phyloP scores from a whole-genome alignment of 2,329 filamentous ascomycete genomes.

The Cladosporium sp. region DNA sequence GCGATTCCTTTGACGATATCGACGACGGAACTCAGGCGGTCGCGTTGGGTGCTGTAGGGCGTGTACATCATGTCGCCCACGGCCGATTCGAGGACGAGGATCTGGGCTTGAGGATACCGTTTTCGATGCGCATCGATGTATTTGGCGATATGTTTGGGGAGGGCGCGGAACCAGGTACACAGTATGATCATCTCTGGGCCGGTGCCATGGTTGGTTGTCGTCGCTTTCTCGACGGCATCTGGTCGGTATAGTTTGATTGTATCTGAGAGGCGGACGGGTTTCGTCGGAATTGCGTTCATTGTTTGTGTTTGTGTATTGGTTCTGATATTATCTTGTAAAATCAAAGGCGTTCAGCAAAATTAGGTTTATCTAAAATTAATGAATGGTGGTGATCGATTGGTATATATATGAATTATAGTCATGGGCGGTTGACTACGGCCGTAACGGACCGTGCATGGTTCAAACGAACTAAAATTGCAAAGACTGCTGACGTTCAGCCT shows the following conservation, averaged over 20 bases:
- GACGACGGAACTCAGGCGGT: background rate
- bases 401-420: background rate
- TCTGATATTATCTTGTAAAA: background rate
- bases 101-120: slow-evolving; percentile 31
- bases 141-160: slow-evolving; percentile 36
- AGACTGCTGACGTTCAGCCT: background rate
- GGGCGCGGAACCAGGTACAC: slow-evolving; percentile 38
- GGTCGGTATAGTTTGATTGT: slow-evolving; percentile 6
- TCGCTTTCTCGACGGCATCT: background rate
- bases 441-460: slow-evolving; percentile 5
- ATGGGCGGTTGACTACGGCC: background rate
- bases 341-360: background rate
- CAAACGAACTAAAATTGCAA: background rate
- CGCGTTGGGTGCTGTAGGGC: background rate
- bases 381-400: background rate
- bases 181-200: slow-evolving; percentile 40
- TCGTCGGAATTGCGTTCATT: background rate
- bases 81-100: slow-evolving; percentile 37
- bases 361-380: background rate
- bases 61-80: slow-evolving; percentile 27
- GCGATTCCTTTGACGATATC: background rate
- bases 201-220: background rate
- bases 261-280: background rate
- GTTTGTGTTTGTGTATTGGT: background rate
- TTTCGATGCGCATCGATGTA: slow-evolving; percentile 34